Percentiles rank a stretch among this genome's conserved stretches.
Conservation (phyloP, 1,139 yeast genomes). For the Pichia kudriavzevii region DNA sequence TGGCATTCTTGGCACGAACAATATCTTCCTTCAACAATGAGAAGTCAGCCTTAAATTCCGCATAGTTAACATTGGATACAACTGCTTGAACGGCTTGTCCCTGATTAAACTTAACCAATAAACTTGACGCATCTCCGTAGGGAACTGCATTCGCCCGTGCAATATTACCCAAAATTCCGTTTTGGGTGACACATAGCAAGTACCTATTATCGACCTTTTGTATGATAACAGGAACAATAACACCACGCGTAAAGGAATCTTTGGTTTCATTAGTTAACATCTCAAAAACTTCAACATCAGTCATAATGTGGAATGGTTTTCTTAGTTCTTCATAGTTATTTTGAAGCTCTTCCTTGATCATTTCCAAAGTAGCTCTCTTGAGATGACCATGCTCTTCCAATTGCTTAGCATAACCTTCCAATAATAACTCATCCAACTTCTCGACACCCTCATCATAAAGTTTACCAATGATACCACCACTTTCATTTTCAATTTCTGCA, state of each 20-base stretch:
- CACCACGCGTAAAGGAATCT: conserved; percentile 58
- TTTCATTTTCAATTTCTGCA: conserved; percentile 54
- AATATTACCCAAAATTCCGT: conserved; percentile 68
- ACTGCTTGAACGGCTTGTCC: conserved; percentile 89
- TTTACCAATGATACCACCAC: conserved; percentile 80
- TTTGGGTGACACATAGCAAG: conserved; percentile 59
- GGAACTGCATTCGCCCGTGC: conserved; percentile 53
- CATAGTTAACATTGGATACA: conserved; percentile 61
- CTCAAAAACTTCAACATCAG: conserved; percentile 69
- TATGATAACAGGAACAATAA: conserved; percentile 72
- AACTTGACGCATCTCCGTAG: conserved; percentile 34
- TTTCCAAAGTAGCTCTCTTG: conserved; percentile 75
- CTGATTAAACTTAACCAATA: conserved; percentile 37
- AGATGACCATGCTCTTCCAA: conserved; percentile 72
- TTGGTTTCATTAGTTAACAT: conserved; percentile 84
- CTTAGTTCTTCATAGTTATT: conserved; percentile 84
- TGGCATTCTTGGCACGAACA: conserved; percentile 42
- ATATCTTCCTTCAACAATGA: conserved; percentile 65
- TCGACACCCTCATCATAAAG: conserved; percentile 78
- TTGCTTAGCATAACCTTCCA: conserved; percentile 92
- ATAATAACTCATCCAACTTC: conserved; percentile 76
- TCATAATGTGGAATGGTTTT: conserved; percentile 59
- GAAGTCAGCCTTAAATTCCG: conserved; percentile 63
- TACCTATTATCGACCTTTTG: conserved; percentile 47
- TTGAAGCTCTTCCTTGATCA: conserved; percentile 83